Conservation (phyloP, 2,329 filamentous ascomycete species). For the Aspergillus pseudoterreus region DNA sequence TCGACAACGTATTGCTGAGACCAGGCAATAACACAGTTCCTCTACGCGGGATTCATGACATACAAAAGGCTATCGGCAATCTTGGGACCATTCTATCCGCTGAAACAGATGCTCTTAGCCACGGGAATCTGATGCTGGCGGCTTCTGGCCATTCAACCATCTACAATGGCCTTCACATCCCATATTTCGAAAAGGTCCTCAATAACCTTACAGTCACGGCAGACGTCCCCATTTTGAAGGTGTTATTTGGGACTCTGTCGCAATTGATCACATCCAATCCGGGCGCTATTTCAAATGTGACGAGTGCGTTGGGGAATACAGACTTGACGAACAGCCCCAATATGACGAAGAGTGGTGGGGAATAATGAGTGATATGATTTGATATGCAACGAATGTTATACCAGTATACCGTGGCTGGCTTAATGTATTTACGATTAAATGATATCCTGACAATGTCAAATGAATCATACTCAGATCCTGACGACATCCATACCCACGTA, state of each 20-base stretch:
- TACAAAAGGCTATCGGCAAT: constrained; percentile 43
- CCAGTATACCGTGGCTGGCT: neutral
- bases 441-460: too few species aligned
- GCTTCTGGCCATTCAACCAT: constrained; percentile 42
- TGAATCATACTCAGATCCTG: too few species aligned
- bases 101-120: constrained; percentile 35
- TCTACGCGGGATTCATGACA: constrained; percentile 12
- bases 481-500: too few species aligned
- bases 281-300: neutral
- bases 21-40: constrained; percentile 42
- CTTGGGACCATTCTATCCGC: constrained; percentile 37
- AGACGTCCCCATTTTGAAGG: constrained; percentile 36
- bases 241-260: constrained; percentile 30
- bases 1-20: constrained; percentile 40
- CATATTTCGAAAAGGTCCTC: constrained; percentile 44
- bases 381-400: neutral
- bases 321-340: neutral
- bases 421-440: too few species aligned
- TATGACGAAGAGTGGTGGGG: neutral
- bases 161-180: constrained; percentile 42
- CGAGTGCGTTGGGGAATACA: neutral
- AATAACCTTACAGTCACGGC: constrained; percentile 37
- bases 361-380: neutral
- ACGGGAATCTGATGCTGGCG: constrained; percentile 42
- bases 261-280: neutral